Base-by-base conservation (phyloP, 2,329 filamentous ascomycete species). In the Penicillium sp. region DNA sequence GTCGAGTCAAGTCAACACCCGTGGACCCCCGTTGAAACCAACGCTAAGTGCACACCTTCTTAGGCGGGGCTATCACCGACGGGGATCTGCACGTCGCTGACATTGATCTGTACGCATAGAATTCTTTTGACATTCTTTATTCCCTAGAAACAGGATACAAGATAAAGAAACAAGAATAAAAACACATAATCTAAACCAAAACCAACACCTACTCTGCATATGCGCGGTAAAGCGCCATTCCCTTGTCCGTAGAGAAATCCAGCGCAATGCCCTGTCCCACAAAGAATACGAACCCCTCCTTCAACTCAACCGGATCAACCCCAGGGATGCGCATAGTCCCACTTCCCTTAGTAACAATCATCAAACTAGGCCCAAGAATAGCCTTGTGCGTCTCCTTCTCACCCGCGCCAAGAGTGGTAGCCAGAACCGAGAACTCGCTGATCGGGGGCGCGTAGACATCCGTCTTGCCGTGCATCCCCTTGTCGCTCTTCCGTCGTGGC, bases 371-470 rank as follows among this genome's bases (percentile, higher is more conserved):
- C 0, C 85, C 85, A 0, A 75, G 70, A 16, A 83, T 68, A 1
- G 72, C 68, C 36, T 66, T 68, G 13, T 86, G 68, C 5, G 68
- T 72, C 55, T 89, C 85, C 29, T 67, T 76, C 57, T 86, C 81
- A 0, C 77, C 79, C 0, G 66, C 65, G 3, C 62, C 65, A n/a
- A 89, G 59, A 16, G 75, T 74, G 1, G 78, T 81, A 39, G 76
- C 73, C 9, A 88, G 67, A 69, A 89, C 79, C 55, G 82, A 78
- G 59, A 90, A 89, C 66, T 89, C 86, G 57, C 78, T 81, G 65
- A 87, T 76, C 0, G 84, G 83, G 4, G 85, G 85, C 8, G 72
- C 74, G 59, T 86, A 87, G 1, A 82, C 69, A 40, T 75, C 72
- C 1, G 84, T 86, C 65, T 78, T 82, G 0, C 82, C 82, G 34